Evolutionary conservation across 305 asterid species (phyloP), one percentile per base, ranked within the genome.

Genomic region (Fraxinus latifolia): DNA sequence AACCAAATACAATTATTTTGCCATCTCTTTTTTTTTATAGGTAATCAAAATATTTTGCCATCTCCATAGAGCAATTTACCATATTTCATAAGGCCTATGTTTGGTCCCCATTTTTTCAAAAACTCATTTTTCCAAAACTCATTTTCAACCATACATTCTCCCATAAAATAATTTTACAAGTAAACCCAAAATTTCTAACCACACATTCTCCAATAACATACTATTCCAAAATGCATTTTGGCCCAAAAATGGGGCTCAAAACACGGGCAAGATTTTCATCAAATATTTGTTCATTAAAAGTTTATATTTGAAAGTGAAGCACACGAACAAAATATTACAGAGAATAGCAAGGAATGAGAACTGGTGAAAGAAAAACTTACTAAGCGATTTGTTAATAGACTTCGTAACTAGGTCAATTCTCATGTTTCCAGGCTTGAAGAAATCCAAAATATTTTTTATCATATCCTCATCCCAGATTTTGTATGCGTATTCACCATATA

Each of bases 391-490:
- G 89, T 93, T 85, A 65, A 92, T 78, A 73, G 94, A 89, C 89
- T 94, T 96, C 50, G 97, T 91, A 78, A 90, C 86, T 31, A 96
- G 3, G 79, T 96, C 99, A 77, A 92, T 91, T 88, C 99, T 90
- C 99, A 96, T 96, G 91, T 96, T 96, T 83, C 92, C 93, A 53
- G 97, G 97, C 88, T 81, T 89, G 93, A 94, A 93, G 90, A 88
- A 94, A 76, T 86, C 92, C 91, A 94, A 77, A 58, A 94, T 84
- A 83, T 87, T 75, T 83, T 89, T 92, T 82, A 96, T 92, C 91
- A 88, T 89, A 86, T 89, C 29, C 68, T 58, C 92, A 86, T 94
- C 99, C 98, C 98, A 96, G 81, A 94, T 81, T 86, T 90, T 91
- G 74, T 91, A 92, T 19, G 99, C 97, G 80, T 92, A 95, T 87